Evolutionary conservation across 2,329 filamentous ascomycete genomes (phyloP), one percentile per base, ranked within the genome.

Genomic region (Neopestalotiopsis rosae): DNA sequence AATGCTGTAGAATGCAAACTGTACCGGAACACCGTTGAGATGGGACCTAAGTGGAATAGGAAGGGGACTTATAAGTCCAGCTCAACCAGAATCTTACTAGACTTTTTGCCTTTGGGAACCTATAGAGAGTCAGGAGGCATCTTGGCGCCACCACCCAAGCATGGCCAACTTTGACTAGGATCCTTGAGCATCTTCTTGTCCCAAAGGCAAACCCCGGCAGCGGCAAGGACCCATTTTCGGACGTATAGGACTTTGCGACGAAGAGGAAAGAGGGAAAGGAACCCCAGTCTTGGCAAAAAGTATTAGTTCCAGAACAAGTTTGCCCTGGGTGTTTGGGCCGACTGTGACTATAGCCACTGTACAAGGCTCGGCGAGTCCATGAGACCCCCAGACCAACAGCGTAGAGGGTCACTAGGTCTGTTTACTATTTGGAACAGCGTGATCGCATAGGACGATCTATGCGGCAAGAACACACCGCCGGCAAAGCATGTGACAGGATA

Each of bases 381-480:
- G 63, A 45, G 63, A 66, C 63, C 49, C 24, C 49, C 14, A 49
- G 32, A 13, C 20, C 61, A 64, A 14, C 10, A 28, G 20, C 61
- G 14, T 64, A 45, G 20, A 38, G 34, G 61, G 61, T 64, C 61
- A 64, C 40, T 64, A 64, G 61, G 61, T 64, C 61, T 64, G 40
- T 34, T 42, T 45, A 49, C 61, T 49, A 64, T 45, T 28, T 20
- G 12, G 38, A 32, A 52, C 61, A 45, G 61, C 40, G 38, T 49
- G 59, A 64, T 52, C n/a, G 34, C 40, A 49, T 40, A 24, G n/a
- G 20, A 52, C 61, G 61, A 45, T 64, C 61, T 24, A n/a, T 34
- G 28, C 28, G 30, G 34, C 34, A 34, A n/a, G n/a, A 34, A n/a
- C 40, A 20, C 20, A 24, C 42, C 61, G 34, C 59, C 32, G 34